These are phyloP conservation scores for Botrytis deweyae DNA, from an alignment of 2,329 filamentous ascomycete species.

Conservation along the genomic window DNA sequence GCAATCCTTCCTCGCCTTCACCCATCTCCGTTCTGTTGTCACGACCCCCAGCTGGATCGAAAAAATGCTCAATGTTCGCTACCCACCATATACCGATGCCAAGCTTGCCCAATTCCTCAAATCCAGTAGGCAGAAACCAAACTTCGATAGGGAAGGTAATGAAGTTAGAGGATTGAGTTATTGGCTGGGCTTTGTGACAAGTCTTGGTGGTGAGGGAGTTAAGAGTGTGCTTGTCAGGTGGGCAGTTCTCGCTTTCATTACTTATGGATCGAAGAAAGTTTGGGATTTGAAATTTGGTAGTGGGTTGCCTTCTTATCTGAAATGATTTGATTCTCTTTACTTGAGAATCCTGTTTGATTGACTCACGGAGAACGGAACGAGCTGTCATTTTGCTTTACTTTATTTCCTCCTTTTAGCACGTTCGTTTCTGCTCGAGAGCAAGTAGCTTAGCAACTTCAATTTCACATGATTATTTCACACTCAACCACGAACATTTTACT, in stretches of 20 bases:
- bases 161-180: constrained; percentile 52
- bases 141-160: constrained; percentile 62
- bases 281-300: constrained; percentile 15
- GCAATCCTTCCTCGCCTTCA: constrained; percentile 68
- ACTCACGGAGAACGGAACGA: neutral
- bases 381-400: neutral
- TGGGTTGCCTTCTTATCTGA: constrained; percentile 21
- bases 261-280: constrained; percentile 16
- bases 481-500: neutral
- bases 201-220: constrained; percentile 51
- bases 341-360: neutral
- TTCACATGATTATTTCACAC: neutral
- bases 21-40: constrained; percentile 58
- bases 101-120: constrained; percentile 47
- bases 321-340: neutral
- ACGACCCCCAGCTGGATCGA: constrained; percentile 68
- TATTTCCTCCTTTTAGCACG: neutral
- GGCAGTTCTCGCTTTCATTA: constrained; percentile 17
- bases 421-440: neutral
- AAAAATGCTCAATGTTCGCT: constrained; percentile 63
- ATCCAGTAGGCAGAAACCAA: constrained; percentile 49
- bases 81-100: constrained; percentile 57
- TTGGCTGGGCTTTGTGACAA: constrained; percentile 52
- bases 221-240: constrained; percentile 20
- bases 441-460: neutral